Conservation (phyloP, 1,284 basidiomycete genomes). For the Mycosarcoma mackinlayi region DNA sequence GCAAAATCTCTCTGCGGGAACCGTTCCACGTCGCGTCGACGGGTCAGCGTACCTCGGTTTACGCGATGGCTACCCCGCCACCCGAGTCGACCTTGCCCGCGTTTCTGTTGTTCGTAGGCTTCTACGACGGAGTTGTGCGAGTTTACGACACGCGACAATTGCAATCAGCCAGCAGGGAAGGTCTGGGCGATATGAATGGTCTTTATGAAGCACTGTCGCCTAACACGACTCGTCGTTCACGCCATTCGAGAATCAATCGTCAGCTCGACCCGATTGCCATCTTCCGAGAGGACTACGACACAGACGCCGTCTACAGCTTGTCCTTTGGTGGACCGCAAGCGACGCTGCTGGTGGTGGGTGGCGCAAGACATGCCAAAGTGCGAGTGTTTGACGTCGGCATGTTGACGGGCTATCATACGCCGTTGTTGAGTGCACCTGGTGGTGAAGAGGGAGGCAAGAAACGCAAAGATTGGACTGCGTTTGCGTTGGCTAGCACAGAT, state of each 20-base stretch:
- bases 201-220: not conserved
- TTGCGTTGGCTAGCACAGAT: conserved; percentile 25
- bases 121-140: conserved; percentile 43
- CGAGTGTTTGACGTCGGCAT: conserved; percentile 22
- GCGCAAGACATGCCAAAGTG: conserved; percentile 22
- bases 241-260: not conserved
- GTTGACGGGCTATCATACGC: conserved; percentile 14
- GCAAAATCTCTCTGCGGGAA: not conserved
- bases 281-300: conserved; percentile 22
- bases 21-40: conserved; percentile 19
- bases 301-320: conserved; percentile 41
- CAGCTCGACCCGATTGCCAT: conserved; percentile 25
- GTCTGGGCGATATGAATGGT: not conserved
- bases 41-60: conserved; percentile 21
- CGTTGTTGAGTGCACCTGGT: conserved; percentile 3
- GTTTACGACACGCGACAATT: conserved; percentile 45
- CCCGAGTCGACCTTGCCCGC: conserved; percentile 10
- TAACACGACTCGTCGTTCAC: not conserved
- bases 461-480: conserved; percentile 31
- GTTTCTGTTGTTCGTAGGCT: conserved; percentile 48
- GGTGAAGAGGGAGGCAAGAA: not conserved
- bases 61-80: conserved; percentile 28
- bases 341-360: conserved; percentile 26
- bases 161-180: not conserved
- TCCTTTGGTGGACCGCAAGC: conserved; percentile 23